These are phyloP conservation scores for Postia placenta DNA, from an alignment of 768 basidiomycete species.

Conservation along the genomic window DNA sequence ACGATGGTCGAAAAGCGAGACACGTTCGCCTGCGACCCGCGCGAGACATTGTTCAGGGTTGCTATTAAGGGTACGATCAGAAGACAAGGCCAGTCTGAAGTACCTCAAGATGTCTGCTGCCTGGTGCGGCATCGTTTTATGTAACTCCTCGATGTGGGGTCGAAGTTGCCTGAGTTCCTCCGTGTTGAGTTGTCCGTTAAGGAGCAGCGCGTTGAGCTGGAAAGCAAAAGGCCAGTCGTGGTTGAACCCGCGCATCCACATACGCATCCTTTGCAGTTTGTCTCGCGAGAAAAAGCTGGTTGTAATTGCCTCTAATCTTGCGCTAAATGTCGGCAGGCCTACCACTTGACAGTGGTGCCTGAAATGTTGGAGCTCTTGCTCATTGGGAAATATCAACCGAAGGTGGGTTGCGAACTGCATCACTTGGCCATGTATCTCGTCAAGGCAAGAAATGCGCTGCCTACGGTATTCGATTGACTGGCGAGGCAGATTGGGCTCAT, in stretches of 20 bases:
- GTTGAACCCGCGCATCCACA: conserved; percentile 38
- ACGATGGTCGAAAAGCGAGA: conserved; percentile 8
- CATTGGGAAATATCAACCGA: conserved; percentile 52
- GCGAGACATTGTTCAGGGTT: conserved; percentile 44
- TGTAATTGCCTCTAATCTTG: conserved; percentile 42
- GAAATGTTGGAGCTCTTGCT: conserved; percentile 46
- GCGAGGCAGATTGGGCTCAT: no score
- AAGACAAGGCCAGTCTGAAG: conserved; percentile 40
- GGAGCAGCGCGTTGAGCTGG: conserved; percentile 67
- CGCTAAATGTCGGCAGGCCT: conserved; percentile 27
- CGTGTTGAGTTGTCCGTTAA: conserved; percentile 56
- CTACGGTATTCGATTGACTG: conserved; percentile 38
- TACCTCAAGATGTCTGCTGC: conserved; percentile 46
- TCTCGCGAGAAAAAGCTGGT: conserved; percentile 45
- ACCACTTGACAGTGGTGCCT: conserved; percentile 45
- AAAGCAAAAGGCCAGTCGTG: conserved; percentile 59
- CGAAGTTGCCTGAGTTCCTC: conserved; percentile 43
- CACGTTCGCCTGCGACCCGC: conserved; percentile 24
- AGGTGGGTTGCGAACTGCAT: conserved; percentile 70
- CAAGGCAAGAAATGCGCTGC: conserved; percentile 50
- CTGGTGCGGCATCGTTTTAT: conserved; percentile 22
- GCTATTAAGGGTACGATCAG: conserved; percentile 18
- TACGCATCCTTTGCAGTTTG: conserved; percentile 39
- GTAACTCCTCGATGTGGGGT: conserved; percentile 38
- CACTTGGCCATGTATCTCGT: conserved; percentile 50